A percentile compares a stretch with the other conserved stretches of the same genome.
Evolutionary conservation across 768 basidiomycete species (phyloP).

Genomic region (Galerina marginata): DNA sequence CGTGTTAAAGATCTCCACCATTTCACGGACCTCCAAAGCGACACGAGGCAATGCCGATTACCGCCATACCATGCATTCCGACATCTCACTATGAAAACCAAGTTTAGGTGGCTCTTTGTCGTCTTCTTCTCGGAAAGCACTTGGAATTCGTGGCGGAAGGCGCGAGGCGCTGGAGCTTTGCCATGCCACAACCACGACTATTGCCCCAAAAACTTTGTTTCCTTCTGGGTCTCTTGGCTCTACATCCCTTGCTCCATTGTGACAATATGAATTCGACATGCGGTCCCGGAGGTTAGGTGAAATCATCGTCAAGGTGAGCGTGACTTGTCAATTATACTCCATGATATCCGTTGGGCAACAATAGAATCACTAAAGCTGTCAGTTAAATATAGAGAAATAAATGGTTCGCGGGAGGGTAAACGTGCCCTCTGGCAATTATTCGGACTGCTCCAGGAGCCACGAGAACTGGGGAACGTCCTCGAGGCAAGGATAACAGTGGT

Average conservation of each 20-base stretch:
- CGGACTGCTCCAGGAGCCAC: conserved; percentile 1
- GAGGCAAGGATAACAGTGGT: conserved; percentile 1
- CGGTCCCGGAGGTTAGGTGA: conserved; percentile 22
- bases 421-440: conserved; percentile 6
- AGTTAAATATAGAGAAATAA: conserved; percentile 21
- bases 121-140: conserved; percentile 1
- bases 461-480: conserved; percentile 8
- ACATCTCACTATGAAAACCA: background rate
- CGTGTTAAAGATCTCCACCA: background rate
- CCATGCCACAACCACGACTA: conserved; percentile 11
- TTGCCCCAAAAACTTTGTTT: conserved; percentile 10
- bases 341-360: conserved; percentile 14
- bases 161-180: conserved; percentile 8
- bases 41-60: conserved; percentile 2
- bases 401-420: conserved; percentile 28
- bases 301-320: conserved; percentile 9
- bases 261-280: conserved; percentile 17
- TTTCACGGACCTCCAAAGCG: conserved; percentile 4
- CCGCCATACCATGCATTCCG: no score
- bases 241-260: conserved; percentile 9
- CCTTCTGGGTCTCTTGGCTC: background rate
- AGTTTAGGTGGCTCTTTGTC: conserved; percentile 2
- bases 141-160: background rate
- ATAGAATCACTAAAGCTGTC: conserved; percentile 19
- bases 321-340: conserved; percentile 14